Conservation (phyloP, 2,329 filamentous ascomycete genomes). For the Beauveria medogensis region DNA sequence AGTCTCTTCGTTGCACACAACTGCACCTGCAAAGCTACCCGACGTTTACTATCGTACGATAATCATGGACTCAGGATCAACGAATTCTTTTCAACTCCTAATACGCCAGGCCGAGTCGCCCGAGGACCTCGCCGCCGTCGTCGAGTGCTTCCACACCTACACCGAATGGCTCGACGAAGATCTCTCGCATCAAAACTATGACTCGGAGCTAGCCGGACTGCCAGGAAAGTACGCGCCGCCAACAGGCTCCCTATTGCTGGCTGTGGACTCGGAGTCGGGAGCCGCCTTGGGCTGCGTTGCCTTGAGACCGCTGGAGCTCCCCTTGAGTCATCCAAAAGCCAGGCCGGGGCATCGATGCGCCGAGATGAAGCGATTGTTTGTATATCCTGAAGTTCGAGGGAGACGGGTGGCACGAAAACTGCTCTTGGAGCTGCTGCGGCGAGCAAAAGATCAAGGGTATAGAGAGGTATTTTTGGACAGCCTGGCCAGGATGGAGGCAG, state of each 20-base stretch:
- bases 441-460: slow-evolving; percentile 15
- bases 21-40: not conserved
- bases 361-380: slow-evolving; percentile 21
- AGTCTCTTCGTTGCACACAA: not conserved
- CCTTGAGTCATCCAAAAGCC: slow-evolving; percentile 9
- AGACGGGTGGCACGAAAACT: slow-evolving; percentile 17
- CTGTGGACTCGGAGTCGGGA: slow-evolving; percentile 14
- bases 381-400: slow-evolving; percentile 21
- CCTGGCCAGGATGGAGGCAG: slow-evolving; percentile 17
- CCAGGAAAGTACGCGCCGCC: slow-evolving; percentile 22
- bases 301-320: slow-evolving; percentile 16
- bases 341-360: slow-evolving; percentile 13
- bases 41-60: too few species aligned
- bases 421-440: slow-evolving; percentile 14
- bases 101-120: slow-evolving; percentile 17
- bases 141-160: slow-evolving; percentile 19
- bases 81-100: not conserved
- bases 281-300: slow-evolving; percentile 20
- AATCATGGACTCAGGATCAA: not conserved
- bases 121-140: slow-evolving; percentile 15
- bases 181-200: slow-evolving; percentile 21
- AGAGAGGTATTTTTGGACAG: slow-evolving; percentile 20
- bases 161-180: slow-evolving; percentile 20
- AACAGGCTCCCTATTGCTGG: slow-evolving; percentile 18
- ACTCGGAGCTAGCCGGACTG: slow-evolving; percentile 16